Evolutionary conservation across 805 yeast genomes (phyloP).

Genomic region (Starmerella bombicola): DNA sequence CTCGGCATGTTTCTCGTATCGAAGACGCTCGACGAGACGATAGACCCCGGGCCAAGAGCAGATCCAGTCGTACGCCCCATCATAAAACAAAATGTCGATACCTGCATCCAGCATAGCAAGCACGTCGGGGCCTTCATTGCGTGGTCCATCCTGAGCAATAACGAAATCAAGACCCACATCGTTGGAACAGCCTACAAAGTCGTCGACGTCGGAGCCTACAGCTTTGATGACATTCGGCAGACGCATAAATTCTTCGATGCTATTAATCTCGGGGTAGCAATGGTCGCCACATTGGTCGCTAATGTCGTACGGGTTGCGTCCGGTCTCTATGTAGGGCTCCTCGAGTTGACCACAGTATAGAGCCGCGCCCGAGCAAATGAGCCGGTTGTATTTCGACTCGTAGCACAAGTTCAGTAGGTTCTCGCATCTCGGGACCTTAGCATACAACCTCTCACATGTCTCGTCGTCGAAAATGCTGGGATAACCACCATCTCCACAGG

Average conservation of each 20-base stretch:
- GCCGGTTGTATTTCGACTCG: conserved; percentile 46
- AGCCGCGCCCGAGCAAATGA: conserved; percentile 85
- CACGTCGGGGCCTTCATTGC: conserved; percentile 68
- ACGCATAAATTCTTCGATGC: conserved; percentile 70
- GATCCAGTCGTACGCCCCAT: conserved; percentile 92
- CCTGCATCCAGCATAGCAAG: conserved; percentile 56
- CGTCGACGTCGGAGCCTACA: conserved; percentile 81
- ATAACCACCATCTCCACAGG: conserved; percentile 82
- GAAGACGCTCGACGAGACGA: conserved; percentile 65
- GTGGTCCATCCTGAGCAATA: conserved; percentile 84
- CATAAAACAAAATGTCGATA: conserved; percentile 76
- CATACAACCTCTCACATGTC: conserved; percentile 60
- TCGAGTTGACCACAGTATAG: conserved; percentile 66
- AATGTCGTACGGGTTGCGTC: conserved; percentile 83
- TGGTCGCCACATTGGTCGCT: conserved; percentile 59
- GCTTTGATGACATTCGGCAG: conserved; percentile 61
- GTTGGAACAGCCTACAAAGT: conserved; percentile 40
- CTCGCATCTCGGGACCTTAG: conserved; percentile 63
- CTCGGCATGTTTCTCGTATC: conserved; percentile 48
- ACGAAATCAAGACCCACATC: conserved; percentile 69
- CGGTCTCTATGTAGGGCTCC: conserved; percentile 73
- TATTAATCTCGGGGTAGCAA: conserved; percentile 71
- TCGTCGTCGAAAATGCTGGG: conserved; percentile 64
- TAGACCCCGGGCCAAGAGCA: conserved; percentile 95
- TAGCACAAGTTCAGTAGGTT: conserved; percentile 69